These are phyloP conservation scores for Acrodontium crateriforme DNA, from an alignment of 2,329 filamentous ascomycete genomes.

Conservation along the genomic window DNA sequence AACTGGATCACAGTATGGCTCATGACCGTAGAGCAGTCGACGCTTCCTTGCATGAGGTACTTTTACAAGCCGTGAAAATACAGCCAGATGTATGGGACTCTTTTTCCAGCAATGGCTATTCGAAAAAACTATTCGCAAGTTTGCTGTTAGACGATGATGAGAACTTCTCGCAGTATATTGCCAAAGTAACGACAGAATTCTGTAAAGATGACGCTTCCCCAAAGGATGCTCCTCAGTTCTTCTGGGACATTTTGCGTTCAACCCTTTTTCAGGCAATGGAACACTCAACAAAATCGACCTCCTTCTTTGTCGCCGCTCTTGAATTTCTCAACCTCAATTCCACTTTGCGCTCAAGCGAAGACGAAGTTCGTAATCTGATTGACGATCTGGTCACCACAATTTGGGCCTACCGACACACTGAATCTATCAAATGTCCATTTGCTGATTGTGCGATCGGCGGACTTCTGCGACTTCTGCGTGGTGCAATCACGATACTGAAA, in stretches of 20 bases:
- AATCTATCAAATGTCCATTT: constrained; percentile 11
- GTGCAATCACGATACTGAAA: constrained; percentile 16
- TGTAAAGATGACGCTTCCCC: constrained; percentile 9
- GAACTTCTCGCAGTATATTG: constrained; percentile 6
- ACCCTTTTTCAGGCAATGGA: constrained; percentile 11
- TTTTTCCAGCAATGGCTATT: too few species aligned
- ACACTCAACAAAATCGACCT: constrained; percentile 2
- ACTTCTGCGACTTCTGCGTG: constrained; percentile 27
- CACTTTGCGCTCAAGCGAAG: constrained; percentile 8
- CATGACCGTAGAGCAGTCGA: too few species aligned
- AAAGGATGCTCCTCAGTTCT: constrained; percentile 9
- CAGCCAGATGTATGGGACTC: too few species aligned
- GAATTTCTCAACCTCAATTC: constrained; percentile 7
- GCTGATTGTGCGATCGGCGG: constrained; percentile 13
- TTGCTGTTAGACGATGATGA: constrained; percentile 12
- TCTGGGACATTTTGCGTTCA: constrained; percentile 9
- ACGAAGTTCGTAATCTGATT: constrained; percentile 9
- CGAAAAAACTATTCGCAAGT: too few species aligned
- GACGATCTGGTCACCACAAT: constrained; percentile 7
- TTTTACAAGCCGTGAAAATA: too few species aligned
- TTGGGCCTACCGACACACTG: constrained; percentile 12
- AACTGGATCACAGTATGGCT: too few species aligned
- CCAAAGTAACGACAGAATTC: constrained; percentile 8
- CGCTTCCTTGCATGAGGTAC: too few species aligned
- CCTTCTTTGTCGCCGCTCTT: constrained; percentile 11